Evolutionary conservation across 768 basidiomycete genomes (phyloP).

Genomic region (Tricholoma bakamatsutake): DNA sequence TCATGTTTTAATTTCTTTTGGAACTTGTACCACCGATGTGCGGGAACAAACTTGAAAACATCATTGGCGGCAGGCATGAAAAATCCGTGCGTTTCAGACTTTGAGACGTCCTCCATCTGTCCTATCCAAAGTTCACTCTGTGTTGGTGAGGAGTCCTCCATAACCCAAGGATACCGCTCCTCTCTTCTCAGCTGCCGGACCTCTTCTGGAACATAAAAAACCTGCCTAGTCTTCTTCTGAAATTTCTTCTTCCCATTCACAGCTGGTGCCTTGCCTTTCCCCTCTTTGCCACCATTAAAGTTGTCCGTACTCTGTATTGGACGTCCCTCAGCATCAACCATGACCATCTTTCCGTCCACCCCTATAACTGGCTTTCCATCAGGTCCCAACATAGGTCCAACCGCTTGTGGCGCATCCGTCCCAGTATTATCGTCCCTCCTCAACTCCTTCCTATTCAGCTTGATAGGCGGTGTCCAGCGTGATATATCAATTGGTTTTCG

Average conservation of each 20-base stretch:
- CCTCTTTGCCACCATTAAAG: constrained; percentile 24
- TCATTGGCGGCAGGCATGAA: constrained; percentile 81
- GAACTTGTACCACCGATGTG: constrained; percentile 90
- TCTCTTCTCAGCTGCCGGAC: constrained; percentile 74
- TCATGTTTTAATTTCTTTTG: constrained; percentile 78
- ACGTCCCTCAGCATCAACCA: constrained; percentile 75
- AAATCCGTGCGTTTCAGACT: constrained; percentile 68
- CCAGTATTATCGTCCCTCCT: constrained; percentile 39
- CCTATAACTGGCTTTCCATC: constrained; percentile 86
- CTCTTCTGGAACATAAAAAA: constrained; percentile 77
- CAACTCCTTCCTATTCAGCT: constrained; percentile 83
- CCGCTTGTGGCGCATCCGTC: constrained; percentile 41
- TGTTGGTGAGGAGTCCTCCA: constrained; percentile 65
- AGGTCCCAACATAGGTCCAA: constrained; percentile 69
- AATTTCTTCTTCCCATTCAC: constrained; percentile 62
- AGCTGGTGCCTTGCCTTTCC: constrained; percentile 37
- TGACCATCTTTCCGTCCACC: constrained; percentile 67
- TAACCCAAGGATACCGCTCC: constrained; percentile 88
- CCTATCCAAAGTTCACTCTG: constrained; percentile 75
- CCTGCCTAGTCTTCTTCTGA: constrained; percentile 79
- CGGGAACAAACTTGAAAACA: constrained; percentile 83
- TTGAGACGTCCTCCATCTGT: constrained; percentile 71
- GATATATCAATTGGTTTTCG: constrained; percentile 66
- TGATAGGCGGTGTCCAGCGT: constrained; percentile 69
- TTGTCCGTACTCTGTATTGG: constrained; percentile 44